Evolutionary conservation across 805 yeast species (phyloP).

Genomic region (Scheffersomyces spartinae): DNA sequence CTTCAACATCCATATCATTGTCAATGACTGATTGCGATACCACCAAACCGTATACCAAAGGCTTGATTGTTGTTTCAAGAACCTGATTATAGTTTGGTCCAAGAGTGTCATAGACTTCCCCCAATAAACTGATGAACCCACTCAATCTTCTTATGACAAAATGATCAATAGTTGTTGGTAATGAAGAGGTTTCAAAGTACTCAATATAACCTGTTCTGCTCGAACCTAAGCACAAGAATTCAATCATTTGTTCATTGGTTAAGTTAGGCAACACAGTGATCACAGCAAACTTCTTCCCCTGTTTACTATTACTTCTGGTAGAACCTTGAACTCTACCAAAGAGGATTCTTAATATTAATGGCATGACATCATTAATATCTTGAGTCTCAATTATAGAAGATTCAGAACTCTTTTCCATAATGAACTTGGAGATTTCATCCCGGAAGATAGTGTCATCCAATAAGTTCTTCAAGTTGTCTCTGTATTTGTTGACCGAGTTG

Average conservation of each 20-base stretch:
- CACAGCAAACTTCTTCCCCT: conserved; percentile 62
- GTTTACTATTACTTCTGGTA: conserved; percentile 53
- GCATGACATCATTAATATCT: conserved; percentile 55
- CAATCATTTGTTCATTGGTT: conserved; percentile 35
- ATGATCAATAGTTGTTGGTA: conserved; percentile 10
- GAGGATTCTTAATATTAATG: conserved; percentile 62
- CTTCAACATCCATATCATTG: conserved; percentile 7
- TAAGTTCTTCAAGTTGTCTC: conserved; percentile 60
- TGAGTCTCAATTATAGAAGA: conserved; percentile 41
- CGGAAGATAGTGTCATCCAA: conserved; percentile 76
- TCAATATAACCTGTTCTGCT: conserved; percentile 35
- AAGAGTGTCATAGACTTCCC: conserved; percentile 44
- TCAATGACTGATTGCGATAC: conserved; percentile 37
- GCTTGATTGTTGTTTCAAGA: conserved; percentile 40
- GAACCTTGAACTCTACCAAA: conserved; percentile 78
- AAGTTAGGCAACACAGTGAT: conserved; percentile 52
- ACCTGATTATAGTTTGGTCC: conserved; percentile 45
- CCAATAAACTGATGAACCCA: conserved; percentile 56
- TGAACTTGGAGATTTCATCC: conserved; percentile 67
- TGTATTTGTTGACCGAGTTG: conserved; percentile 49
- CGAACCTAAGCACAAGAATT: conserved; percentile 54
- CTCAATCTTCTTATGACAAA: conserved; percentile 35
- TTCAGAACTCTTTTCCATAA: conserved; percentile 37
- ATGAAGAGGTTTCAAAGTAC: conserved; percentile 12
- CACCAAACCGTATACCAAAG: conserved; percentile 44